These are phyloP conservation scores for Penicillium antarcticum DNA, from an alignment of 495 filamentous ascomycete genomes.

Conservation along the genomic window DNA sequence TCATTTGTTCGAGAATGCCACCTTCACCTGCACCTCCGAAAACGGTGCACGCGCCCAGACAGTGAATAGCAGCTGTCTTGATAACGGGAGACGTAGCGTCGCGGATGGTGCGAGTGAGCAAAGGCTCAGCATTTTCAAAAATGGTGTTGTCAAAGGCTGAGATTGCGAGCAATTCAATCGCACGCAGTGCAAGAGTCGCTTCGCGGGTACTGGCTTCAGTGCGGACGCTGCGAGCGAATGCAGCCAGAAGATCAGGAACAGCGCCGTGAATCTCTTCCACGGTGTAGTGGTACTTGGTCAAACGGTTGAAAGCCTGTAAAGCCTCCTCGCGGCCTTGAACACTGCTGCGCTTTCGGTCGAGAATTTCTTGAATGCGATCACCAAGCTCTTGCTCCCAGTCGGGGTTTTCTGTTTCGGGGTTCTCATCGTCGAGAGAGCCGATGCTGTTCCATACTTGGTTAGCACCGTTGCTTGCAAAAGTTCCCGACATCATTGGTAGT, in stretches of 20 bases:
- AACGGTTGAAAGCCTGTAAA: constrained; percentile 64
- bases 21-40: constrained; percentile 74
- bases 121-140: constrained; percentile 59
- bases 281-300: constrained; percentile 71
- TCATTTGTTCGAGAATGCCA: constrained; percentile 73
- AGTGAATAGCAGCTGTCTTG: constrained; percentile 74
- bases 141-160: constrained; percentile 67
- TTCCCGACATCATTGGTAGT: constrained; percentile 11
- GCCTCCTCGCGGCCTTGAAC: constrained; percentile 75
- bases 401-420: constrained; percentile 52
- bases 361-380: constrained; percentile 73
- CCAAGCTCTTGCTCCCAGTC: constrained; percentile 65
- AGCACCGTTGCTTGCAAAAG: constrained; percentile 6
- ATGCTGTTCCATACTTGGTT: constrained; percentile 17
- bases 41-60: constrained; percentile 67
- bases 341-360: constrained; percentile 83
- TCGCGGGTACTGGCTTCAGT: constrained; percentile 70
- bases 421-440: constrained; percentile 59
- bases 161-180: constrained; percentile 72
- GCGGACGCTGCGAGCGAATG: constrained; percentile 72
- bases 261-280: constrained; percentile 61
- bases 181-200: constrained; percentile 64
- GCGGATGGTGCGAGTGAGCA: constrained; percentile 67
- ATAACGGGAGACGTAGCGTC: constrained; percentile 61
- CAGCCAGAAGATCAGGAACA: constrained; percentile 62